phyloP scores from a whole-genome alignment of 2,329 filamentous ascomycete species.

The Pseudogymnoascus sp. region DNA sequence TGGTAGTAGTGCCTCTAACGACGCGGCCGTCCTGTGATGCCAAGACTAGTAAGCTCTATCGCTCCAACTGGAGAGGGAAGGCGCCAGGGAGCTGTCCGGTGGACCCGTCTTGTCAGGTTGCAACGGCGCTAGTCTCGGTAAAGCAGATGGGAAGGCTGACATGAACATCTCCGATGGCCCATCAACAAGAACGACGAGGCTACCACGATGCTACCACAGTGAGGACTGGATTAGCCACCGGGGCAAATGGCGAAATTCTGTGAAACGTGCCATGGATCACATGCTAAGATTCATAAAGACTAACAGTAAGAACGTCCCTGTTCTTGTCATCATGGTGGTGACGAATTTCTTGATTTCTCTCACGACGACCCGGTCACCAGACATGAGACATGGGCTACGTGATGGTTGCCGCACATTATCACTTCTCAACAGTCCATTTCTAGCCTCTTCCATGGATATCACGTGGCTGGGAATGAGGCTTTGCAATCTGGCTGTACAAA shows the following conservation, averaged over 20 bases:
- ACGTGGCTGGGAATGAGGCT: neutral
- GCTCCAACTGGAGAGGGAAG: neutral
- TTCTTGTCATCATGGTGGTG: neutral
- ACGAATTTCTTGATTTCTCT: neutral
- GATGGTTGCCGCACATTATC: neutral
- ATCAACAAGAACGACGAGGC: neutral
- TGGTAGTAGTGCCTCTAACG: neutral
- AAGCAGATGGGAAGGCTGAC: neutral
- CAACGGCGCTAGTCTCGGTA: neutral
- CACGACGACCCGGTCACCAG: neutral
- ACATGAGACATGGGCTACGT: neutral
- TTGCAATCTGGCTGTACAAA: neutral
- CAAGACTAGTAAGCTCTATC: constrained; percentile 6
- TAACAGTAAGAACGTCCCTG: neutral
- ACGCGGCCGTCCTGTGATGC: constrained; percentile 5
- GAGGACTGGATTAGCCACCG: neutral
- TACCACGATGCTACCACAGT: neutral
- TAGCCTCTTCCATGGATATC: neutral
- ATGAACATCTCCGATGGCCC: neutral
- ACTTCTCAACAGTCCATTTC: neutral
- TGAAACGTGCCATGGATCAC: neutral
- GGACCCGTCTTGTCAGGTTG: neutral
- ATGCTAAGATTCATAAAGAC: neutral
- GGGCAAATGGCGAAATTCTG: neutral
- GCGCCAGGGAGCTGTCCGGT: constrained; percentile 1